Percentiles rank a stretch among this genome's conserved stretches.
phyloP scores from a whole-genome alignment of 1,139 yeast genomes.

The Suhomyces kunorum region DNA sequence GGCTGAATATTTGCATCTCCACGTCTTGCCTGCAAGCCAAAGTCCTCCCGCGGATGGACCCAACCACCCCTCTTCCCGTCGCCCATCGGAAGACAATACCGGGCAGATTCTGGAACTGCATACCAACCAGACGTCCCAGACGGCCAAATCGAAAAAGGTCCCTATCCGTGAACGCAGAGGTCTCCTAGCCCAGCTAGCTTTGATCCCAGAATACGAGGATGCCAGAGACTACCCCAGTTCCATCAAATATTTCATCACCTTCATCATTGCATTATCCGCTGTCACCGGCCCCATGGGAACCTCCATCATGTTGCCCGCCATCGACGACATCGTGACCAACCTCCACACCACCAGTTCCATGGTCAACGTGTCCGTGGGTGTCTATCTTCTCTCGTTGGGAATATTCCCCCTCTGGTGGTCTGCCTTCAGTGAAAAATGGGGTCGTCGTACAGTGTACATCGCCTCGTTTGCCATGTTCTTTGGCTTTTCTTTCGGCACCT shows the following conservation, averaged over 20 bases:
- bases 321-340: slow-evolving; percentile 56
- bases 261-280: slow-evolving; percentile 71
- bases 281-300: slow-evolving; percentile 93
- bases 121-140: not conserved
- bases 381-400: slow-evolving; percentile 72
- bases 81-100: too few species aligned
- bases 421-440: slow-evolving; percentile 70
- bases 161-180: slow-evolving; percentile 55
- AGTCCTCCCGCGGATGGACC: too few species aligned
- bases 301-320: slow-evolving; percentile 78
- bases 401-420: slow-evolving; percentile 92
- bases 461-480: slow-evolving; percentile 63
- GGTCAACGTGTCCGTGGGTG: slow-evolving; percentile 79
- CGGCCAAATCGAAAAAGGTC: slow-evolving; percentile 23
- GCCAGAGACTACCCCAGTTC: slow-evolving; percentile 60
- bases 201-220: slow-evolving; percentile 73
- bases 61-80: too few species aligned
- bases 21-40: too few species aligned
- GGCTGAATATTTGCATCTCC: not conserved
- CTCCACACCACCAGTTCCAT: slow-evolving; percentile 57
- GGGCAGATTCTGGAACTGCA: not conserved
- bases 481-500: slow-evolving; percentile 71
- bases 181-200: slow-evolving; percentile 47
- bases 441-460: slow-evolving; percentile 73
- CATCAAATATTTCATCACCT: slow-evolving; percentile 56